These are phyloP conservation scores for Penicillium goetzii DNA, from an alignment of 495 filamentous ascomycete genomes.

Conservation along the genomic window DNA sequence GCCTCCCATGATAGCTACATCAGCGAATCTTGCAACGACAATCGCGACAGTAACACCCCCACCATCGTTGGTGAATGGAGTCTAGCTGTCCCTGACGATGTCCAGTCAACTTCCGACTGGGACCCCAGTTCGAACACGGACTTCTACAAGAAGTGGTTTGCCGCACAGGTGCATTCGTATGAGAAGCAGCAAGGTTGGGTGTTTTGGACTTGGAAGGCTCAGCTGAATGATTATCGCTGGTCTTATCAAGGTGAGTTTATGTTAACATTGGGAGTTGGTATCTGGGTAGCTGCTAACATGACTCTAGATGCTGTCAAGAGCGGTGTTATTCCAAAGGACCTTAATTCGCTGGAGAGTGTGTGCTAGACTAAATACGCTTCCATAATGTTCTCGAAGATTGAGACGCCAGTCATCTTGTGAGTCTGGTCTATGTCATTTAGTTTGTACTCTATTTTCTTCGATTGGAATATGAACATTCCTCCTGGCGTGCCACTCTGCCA, in stretches of 20 bases:
- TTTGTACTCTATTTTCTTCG: neutral
- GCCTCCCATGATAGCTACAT: constrained; percentile 33
- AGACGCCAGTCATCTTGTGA: neutral
- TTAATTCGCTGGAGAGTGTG: neutral
- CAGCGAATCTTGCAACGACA: neutral
- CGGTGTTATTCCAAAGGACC: neutral
- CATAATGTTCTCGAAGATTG: neutral
- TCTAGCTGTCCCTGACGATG: neutral
- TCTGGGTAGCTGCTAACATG: neutral
- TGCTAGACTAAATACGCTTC: neutral
- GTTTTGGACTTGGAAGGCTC: constrained; percentile 66
- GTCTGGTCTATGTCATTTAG: neutral
- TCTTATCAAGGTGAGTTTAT: constrained; percentile 49
- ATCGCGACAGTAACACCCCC: neutral
- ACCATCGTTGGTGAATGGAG: constrained; percentile 6
- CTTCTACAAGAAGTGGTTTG: constrained; percentile 63
- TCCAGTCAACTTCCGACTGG: constrained; percentile 44
- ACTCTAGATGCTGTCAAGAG: neutral
- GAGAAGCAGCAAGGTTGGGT: constrained; percentile 64
- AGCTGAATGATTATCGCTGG: constrained; percentile 63
- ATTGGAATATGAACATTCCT: neutral
- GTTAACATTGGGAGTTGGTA: neutral
- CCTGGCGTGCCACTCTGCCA: neutral
- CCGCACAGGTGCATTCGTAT: constrained; percentile 60
- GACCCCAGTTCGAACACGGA: constrained; percentile 46